phyloP scores from a whole-genome alignment of 78 protist species.

The Isochrysis galbana region DNA sequence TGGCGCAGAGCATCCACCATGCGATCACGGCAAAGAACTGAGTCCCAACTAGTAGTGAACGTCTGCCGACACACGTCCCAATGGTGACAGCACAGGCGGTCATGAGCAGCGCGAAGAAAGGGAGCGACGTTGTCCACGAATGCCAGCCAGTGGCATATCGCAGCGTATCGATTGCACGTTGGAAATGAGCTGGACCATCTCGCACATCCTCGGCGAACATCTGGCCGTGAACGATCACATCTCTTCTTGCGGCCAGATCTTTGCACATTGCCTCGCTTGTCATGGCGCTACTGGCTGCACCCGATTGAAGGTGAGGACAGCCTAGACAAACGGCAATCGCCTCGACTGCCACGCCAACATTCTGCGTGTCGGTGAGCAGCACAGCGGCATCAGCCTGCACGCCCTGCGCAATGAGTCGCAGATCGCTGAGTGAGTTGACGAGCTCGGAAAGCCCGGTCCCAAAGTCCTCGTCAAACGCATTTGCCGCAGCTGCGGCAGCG shows the following conservation, averaged over 20 bases:
- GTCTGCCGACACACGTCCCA: neutral
- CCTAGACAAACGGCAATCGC: neutral
- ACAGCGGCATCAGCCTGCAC: neutral
- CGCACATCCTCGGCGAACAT: neutral
- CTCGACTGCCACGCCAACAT: neutral
- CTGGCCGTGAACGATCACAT: neutral
- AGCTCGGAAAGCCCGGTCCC: neutral
- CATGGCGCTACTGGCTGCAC: neutral
- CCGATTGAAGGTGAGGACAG: neutral
- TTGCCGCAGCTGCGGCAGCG: neutral
- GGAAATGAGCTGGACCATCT: neutral
- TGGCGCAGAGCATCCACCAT: conserved; percentile 22
- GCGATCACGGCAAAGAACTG: neutral
- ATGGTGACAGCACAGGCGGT: neutral
- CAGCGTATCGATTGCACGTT: neutral
- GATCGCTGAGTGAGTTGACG: neutral
- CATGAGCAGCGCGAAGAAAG: neutral
- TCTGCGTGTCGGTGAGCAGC: neutral
- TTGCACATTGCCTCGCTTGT: neutral
- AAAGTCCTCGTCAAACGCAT: neutral
- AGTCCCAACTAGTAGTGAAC: neutral
- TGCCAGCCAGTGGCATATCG: neutral
- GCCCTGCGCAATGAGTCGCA: neutral
- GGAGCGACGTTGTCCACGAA: neutral
- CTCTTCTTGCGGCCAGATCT: neutral